A percentile compares a stretch with the other conserved stretches of the same genome.
phyloP scores from a whole-genome alignment of 306 rosid genomes.

The Elaeagnus macrophylla region DNA sequence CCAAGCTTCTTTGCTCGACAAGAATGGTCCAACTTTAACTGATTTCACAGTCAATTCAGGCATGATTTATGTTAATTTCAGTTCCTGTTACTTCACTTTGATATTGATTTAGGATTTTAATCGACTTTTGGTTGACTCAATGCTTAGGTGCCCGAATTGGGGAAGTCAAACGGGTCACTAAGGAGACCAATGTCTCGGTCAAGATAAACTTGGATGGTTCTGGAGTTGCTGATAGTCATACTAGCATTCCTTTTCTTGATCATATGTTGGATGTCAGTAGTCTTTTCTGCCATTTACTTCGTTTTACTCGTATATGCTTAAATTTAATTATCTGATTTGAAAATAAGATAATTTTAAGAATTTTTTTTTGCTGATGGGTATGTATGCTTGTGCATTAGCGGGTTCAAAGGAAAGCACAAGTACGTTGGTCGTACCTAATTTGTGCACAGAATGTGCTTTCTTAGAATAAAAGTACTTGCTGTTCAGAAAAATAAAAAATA shows the following conservation, averaged over 20 bases:
- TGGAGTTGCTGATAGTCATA: slow-evolving; percentile 60
- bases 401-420: too few relatives aligned
- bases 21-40: slow-evolving; percentile 32
- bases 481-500: too few relatives aligned
- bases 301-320: neutral
- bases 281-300: slow-evolving; percentile 2
- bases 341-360: too few relatives aligned
- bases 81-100: neutral
- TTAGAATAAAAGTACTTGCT: too few relatives aligned
- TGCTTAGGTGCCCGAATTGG: slow-evolving; percentile 75
- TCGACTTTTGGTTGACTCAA: neutral
- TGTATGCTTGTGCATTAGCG: too few relatives aligned
- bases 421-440: too few relatives aligned
- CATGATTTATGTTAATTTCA: slow-evolving; percentile 10
- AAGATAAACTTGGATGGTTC: slow-evolving; percentile 81
- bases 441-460: too few relatives aligned
- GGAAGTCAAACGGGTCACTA: slow-evolving; percentile 80
- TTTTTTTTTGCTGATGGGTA: too few relatives aligned
- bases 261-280: slow-evolving; percentile 90
- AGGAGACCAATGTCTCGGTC: slow-evolving; percentile 79
- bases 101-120: neutral
- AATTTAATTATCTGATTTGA: too few relatives aligned
- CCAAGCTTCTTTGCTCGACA: slow-evolving; percentile 32
- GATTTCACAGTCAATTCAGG: slow-evolving; percentile 39
- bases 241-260: slow-evolving; percentile 94